Conservation (phyloP, 495 filamentous ascomycete species). For the Daldinia caldariorum region DNA sequence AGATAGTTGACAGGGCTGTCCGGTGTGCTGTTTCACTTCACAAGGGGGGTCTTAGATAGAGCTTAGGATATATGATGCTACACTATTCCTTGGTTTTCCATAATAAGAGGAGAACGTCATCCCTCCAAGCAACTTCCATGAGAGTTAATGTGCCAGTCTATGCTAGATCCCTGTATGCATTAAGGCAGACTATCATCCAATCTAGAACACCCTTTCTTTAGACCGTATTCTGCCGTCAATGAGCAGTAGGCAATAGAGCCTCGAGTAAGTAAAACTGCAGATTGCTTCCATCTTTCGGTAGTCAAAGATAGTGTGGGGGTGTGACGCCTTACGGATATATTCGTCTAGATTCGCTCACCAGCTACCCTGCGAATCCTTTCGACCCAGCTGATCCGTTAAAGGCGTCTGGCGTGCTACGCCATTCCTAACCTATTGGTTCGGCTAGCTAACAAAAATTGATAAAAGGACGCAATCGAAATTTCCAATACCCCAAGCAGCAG, state of each 20-base stretch:
- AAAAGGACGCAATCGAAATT: not conserved
- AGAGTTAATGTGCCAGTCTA: not conserved
- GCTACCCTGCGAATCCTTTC: not conserved
- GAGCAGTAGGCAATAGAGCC: not conserved
- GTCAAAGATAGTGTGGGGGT: constrained; percentile 12
- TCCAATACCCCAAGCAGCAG: not conserved
- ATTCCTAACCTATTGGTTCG: too few species aligned
- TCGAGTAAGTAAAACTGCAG: not conserved
- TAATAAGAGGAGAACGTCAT: not conserved
- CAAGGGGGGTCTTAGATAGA: not conserved
- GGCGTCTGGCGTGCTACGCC: not conserved
- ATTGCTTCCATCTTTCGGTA: not conserved
- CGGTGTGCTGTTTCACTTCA: not conserved
- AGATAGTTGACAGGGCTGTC: not conserved
- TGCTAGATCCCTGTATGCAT: not conserved
- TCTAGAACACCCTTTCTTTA: not conserved
- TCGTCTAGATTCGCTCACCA: not conserved
- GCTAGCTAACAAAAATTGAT: not conserved
- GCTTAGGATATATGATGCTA: not conserved
- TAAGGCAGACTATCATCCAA: not conserved
- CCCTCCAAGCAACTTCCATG: not conserved
- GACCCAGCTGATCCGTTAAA: not conserved
- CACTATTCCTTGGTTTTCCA: not conserved
- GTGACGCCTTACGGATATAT: constrained; percentile 4
- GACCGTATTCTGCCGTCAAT: not conserved